phyloP scores from a whole-genome alignment of 1,284 basidiomycete genomes.

The Quambalaria eucalypti region DNA sequence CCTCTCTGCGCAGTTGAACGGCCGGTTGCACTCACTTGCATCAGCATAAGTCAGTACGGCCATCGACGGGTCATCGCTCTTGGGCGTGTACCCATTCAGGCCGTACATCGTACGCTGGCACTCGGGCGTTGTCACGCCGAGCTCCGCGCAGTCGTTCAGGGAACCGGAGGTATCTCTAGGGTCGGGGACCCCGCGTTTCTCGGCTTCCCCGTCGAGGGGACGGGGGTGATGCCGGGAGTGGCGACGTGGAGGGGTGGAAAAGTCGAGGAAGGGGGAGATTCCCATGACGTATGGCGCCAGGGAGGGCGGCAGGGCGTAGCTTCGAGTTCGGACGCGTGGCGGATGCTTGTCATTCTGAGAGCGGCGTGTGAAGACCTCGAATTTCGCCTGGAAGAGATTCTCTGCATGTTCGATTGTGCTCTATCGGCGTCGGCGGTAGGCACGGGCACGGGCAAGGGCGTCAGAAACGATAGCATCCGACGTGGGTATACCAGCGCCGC shows the following conservation, averaged over 20 bases:
- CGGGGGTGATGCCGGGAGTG: not conserved
- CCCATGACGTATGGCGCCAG: not conserved
- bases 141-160: not conserved
- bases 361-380: too few species aligned
- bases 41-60: slow-evolving; percentile 44
- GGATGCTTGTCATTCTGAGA: too few species aligned
- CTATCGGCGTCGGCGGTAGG: too few species aligned
- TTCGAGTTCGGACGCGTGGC: slow-evolving; percentile 48
- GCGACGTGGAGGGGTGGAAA: not conserved
- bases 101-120: slow-evolving; percentile 36
- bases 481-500: too few species aligned
- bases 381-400: too few species aligned
- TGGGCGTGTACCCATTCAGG: slow-evolving; percentile 23
- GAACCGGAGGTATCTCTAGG: not conserved
- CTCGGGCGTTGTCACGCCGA: slow-evolving; percentile 11
- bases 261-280: not conserved
- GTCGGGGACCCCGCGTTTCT: not conserved
- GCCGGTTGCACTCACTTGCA: slow-evolving; percentile 53
- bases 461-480: too few species aligned
- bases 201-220: not conserved
- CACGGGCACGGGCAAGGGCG: too few species aligned
- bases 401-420: too few species aligned
- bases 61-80: slow-evolving; percentile 16
- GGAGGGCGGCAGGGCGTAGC: slow-evolving; percentile 40
- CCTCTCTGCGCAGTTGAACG: too few species aligned